Percentiles rank a stretch among this genome's conserved stretches.
These are phyloP conservation scores for Podaxis sp. DNA, from an alignment of 768 basidiomycete genomes.

Conservation along the genomic window DNA sequence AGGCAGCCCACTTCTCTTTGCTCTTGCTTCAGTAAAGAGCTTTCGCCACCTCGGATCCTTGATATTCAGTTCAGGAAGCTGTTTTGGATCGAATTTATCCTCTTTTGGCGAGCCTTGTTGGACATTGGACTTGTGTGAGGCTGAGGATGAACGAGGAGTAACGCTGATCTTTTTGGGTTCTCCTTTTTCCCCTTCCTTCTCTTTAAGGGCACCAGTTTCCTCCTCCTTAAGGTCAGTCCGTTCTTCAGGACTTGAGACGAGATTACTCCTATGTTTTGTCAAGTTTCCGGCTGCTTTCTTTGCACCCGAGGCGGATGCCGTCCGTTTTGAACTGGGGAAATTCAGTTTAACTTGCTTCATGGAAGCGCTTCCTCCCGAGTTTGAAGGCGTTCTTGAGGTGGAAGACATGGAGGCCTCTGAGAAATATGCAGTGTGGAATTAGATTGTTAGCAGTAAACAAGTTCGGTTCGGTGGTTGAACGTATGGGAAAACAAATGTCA, in stretches of 20 bases:
- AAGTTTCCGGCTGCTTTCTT: constrained; percentile 23
- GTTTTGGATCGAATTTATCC: constrained; percentile 14
- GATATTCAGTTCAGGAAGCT: constrained; percentile 41
- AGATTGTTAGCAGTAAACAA: constrained; percentile 7
- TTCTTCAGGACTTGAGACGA: constrained; percentile 13
- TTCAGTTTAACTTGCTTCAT: constrained; percentile 46
- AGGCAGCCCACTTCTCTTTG: constrained; percentile 53
- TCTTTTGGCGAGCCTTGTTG: constrained; percentile 21
- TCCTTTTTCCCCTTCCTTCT: not conserved
- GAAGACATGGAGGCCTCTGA: constrained; percentile 13
- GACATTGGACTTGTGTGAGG: constrained; percentile 16
- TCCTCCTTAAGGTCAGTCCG: not conserved
- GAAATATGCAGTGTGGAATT: not conserved
- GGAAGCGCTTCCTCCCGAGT: not conserved
- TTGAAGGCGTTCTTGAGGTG: not conserved
- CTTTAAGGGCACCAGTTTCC: not conserved
- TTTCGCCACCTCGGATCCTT: constrained; percentile 54
- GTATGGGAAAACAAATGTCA: not conserved
- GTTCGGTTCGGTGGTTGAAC: not conserved
- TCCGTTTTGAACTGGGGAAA: constrained; percentile 49
- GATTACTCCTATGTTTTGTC: constrained; percentile 15
- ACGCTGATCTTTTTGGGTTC: not conserved
- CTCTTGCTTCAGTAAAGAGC: constrained; percentile 45
- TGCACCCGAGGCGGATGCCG: constrained; percentile 27
- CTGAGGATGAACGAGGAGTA: constrained; percentile 15